Base-by-base conservation (phyloP, 176 grass and related monocot genomes). In the Bonia amplexicaulis region DNA sequence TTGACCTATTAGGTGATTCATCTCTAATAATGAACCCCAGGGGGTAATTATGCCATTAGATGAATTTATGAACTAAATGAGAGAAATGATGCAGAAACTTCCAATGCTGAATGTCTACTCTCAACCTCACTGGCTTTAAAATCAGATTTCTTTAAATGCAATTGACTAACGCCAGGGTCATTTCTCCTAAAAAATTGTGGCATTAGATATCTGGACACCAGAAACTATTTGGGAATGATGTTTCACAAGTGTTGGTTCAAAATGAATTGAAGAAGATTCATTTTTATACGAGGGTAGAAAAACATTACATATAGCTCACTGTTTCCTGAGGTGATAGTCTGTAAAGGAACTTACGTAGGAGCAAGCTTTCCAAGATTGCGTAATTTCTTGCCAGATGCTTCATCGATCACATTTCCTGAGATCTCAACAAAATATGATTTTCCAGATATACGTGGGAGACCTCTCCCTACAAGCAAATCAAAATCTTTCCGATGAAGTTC, bases 401-500 rank as follows among this genome's bases (percentile, higher is more conserved):
- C 93, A 89, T 95, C 93, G 4, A 62, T 77, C 19, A 98, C 85
- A 76, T 81, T 92, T 77, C 96, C 93, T 11, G 93, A 89, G 76
- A 98, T 95, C 69, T 98, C 93, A 71, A 98, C 82, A 16, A 73
- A 54, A 46, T 98, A 98, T 39, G 93, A 90, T 66, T 62, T 88
- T 47, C 89, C 93, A 59, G 85, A 72, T 3, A 77, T 64, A 23
- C 87, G 42, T 46, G 90, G 91, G 23, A 98, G 89, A 17, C 96
- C 96, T 88, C 96, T 91, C 51, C 82, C 54, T 52, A 89, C 93
- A 59, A 98, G 87, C 63, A 98, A 91, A 52, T 87, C 87, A n/a
- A 95, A 89, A 84, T 98, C 96, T 85, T 89, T 98, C 60, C 90
- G 87, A 29, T 98, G 93, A 73, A 98, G 96, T 85, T 98, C 96